Conservation (phyloP, 345 rosid species). For the Citrus reticulata region DNA sequence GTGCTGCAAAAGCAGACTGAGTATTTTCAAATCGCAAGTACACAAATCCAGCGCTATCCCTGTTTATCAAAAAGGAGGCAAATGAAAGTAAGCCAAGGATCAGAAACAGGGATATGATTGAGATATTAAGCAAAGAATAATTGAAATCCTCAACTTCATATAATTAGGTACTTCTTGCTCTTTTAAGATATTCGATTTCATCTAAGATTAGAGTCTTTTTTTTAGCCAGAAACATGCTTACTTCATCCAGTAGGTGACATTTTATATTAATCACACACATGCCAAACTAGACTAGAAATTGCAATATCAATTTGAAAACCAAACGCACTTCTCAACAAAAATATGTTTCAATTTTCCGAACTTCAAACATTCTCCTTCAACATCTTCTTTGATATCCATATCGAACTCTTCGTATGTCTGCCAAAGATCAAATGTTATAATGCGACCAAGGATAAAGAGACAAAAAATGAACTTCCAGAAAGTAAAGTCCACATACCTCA, state of each 20-base stretch:
- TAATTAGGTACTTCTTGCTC: background rate
- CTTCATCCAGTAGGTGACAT: too few species aligned
- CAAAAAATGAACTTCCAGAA: background rate
- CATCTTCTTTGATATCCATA: conserved; percentile 89
- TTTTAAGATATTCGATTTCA: background rate
- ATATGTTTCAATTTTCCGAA: conserved; percentile 75
- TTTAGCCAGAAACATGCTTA: too few species aligned
- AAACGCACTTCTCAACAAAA: conserved; percentile 72
- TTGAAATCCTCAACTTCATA: background rate
- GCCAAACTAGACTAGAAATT: too few species aligned
- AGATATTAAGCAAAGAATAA: background rate
- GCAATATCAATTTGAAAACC: background rate
- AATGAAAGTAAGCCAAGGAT: background rate
- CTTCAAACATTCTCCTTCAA: conserved; percentile 74
- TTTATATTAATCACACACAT: too few species aligned
- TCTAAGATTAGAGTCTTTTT: background rate
- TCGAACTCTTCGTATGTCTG: conserved; percentile 90
- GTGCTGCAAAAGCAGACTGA: conserved; percentile 67
- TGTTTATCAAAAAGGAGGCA: conserved; percentile 24
- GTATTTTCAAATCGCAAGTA: conserved; percentile 67
- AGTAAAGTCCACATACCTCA: conserved; percentile 51
- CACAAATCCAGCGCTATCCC: conserved; percentile 84
- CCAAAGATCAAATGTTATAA: conserved; percentile 6
- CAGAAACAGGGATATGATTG: background rate
- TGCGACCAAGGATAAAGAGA: background rate